Base-by-base conservation (phyloP, 2,329 filamentous ascomycete genomes). In the Arthrobotrys musiformis region DNA sequence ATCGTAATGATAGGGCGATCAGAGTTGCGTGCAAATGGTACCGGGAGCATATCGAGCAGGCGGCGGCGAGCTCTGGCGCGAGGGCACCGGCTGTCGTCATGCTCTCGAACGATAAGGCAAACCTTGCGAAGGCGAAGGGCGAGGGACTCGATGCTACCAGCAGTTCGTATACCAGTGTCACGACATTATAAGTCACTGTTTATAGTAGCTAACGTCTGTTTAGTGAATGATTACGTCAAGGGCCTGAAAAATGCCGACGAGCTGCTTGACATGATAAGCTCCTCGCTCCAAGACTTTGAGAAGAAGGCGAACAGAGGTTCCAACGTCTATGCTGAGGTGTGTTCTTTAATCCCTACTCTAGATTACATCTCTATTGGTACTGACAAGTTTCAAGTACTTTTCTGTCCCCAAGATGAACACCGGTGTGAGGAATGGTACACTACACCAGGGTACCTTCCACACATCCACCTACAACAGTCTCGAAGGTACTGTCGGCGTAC, bases 401-500 rank as follows among this genome's bases (percentile, higher is more conserved):
- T 92, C 91, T 7, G 86, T 95, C 83, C 97, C 94, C 4, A 96
- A 91, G 84, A 92, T 98, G 89, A 93, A 94, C 88, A 99, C 95
- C 4, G 94, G 94, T 0, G 88, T 97, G 69, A 96, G 96, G 85
- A 90, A 90, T 62, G 93, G 94, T 3, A 90, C 93, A 66, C 86
- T 99, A 81, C 95, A 99, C 83, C 94, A 99, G 84, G 95, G 95
- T 5, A 90, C 92, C 24, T 99, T 97, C 86, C 97, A 94, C 82
- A 93, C 98, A 28, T 98, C 95, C 6, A 93, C 93, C 0, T 99
- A 98, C 86, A 99, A 99, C 85, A 99, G 98, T 81, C 87, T 99
- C 9, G 95, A 99, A 83, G 73, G 73, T 22, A 77, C 66, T n/a
- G 73, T 77, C 42, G 67, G 67, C 11, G 70, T 66, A 24, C 61